Percentiles rank a stretch among this genome's conserved stretches.
These are phyloP conservation scores for Epichloe sylvatica DNA, from an alignment of 2,329 filamentous ascomycete species.

Conservation along the genomic window DNA sequence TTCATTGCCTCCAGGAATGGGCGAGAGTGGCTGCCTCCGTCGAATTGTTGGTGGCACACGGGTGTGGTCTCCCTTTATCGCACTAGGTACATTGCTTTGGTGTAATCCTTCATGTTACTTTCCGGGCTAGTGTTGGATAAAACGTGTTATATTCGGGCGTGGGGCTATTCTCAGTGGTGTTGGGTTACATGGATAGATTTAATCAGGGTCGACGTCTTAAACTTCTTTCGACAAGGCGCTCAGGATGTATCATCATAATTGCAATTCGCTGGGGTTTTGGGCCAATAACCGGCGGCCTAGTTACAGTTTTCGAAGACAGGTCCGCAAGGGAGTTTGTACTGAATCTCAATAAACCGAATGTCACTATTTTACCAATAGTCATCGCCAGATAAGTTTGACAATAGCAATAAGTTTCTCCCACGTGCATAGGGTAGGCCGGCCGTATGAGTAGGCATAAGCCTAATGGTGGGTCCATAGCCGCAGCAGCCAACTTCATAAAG, in stretches of 20 bases:
- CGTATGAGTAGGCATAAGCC: too few species aligned
- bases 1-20: neutral
- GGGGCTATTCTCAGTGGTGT: neutral
- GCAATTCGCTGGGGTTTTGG: neutral
- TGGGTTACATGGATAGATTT: neutral
- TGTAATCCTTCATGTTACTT: too few species aligned
- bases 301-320: neutral
- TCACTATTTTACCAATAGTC: too few species aligned
- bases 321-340: neutral
- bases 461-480: too few species aligned
- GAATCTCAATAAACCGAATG: neutral
- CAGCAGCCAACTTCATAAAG: too few species aligned
- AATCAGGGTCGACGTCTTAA: neutral
- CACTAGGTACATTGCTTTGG: neutral
- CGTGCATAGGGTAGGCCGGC: too few species aligned
- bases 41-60: neutral
- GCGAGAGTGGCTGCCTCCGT: too few species aligned
- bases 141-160: too few species aligned
- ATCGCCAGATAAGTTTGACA: too few species aligned
- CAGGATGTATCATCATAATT: neutral
- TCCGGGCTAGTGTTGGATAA: neutral
- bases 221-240: neutral
- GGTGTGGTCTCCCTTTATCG: neutral
- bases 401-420: too few species aligned
- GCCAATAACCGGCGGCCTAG: neutral